Evolutionary conservation across 192 early-diverging fungal genomes (phyloP), one percentile per base, ranked within the genome.

Genomic region (Spinellus fusiger): DNA sequence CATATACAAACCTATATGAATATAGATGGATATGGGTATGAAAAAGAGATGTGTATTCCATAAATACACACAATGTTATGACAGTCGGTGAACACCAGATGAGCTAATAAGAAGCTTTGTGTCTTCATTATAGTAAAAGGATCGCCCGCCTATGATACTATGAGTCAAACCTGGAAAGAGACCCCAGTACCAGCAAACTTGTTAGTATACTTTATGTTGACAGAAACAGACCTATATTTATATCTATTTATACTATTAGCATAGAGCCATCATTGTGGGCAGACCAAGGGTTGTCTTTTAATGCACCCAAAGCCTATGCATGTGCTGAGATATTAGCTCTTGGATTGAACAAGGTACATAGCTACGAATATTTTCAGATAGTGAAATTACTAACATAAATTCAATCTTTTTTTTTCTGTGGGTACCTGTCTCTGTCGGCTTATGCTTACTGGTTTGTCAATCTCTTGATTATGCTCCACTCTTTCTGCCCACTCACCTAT

Each of bases 301-400:
- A 69, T 49, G 60, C 53, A 18, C 59, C 66, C 2, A 47, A 61
- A 12, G 53, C 66, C n/a, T 69, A 69, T 32, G 18, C 66, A 4
- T 69, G 66, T 58, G 33, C 49, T 5, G 61, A 69, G 38, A 27
- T 69, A 27, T 32, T 69, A 25, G 66, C 54, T 0, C 54, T 56
- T 7, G 66, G 66, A 13, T 18, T 69, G 18, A 49, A 62, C 48
- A 54, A 62, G 29, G 66, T 69, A 56, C 27, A n/a, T 7, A 27
- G 23, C 29, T 54, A 33, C 18, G 13, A 16, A 28, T 37, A 5
- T 9, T 13, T 37, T 6, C 6, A 3, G 6, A 16, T 15, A 46
- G 12, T 5, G 18, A 37, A 57, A 23, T 13, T 16, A 38, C 6
- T 37, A 13, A 25, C 20, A 9, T 22, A 12, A 20, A 23, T 38